Base-by-base conservation (phyloP, 495 filamentous ascomycete species). In the Bathelium albidoporum region DNA sequence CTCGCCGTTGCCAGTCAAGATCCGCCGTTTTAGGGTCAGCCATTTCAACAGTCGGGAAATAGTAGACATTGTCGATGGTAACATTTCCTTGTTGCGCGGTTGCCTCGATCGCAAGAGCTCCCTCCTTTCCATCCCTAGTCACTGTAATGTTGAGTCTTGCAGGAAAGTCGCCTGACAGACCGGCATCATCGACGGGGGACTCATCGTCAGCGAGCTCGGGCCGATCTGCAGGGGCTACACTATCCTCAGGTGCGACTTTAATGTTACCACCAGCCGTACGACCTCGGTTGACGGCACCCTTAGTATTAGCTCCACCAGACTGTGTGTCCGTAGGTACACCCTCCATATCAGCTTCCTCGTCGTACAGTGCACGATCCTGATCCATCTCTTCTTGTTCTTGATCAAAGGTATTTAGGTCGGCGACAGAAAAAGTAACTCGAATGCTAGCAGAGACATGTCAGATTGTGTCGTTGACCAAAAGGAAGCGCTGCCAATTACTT, bases 381-480 rank as follows among this genome's bases (percentile, higher is more conserved):
- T 76, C 65, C 66, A 85, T 81, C 36, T 78, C 79, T 41, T 85
- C 78, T 26, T 81, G 78, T 68, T 88, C 80, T 61, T 84, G 77
- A 61, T 87, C 82, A 70, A 87, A 78, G 78, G 83, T 83, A 77
- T 88, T 86, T 53, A 99, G 82, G 74, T 97, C 95, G 67, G 89
- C 85, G 72, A 96, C 91, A 66, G 91, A 94, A 81, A 98, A 98
- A 66, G 86, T 85, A 66, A 97, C 83, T 63, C 86, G 86, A 79
- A 99, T 95, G 66, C 90, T 96, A 66, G n/a, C 10, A 43, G 11
- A 20, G 29, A 60, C 29, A 29, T 29, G 32, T 49, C 2, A 55
- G 45, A 5, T 65, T 72, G 44, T 31, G 14, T 14, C 4, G 9
- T 55, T 24, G 2, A 5, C 16, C 7, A 74, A 69, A 59, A 60